These are phyloP conservation scores for Tricholoma bakamatsutake DNA, from an alignment of 768 basidiomycete species.

Conservation along the genomic window DNA sequence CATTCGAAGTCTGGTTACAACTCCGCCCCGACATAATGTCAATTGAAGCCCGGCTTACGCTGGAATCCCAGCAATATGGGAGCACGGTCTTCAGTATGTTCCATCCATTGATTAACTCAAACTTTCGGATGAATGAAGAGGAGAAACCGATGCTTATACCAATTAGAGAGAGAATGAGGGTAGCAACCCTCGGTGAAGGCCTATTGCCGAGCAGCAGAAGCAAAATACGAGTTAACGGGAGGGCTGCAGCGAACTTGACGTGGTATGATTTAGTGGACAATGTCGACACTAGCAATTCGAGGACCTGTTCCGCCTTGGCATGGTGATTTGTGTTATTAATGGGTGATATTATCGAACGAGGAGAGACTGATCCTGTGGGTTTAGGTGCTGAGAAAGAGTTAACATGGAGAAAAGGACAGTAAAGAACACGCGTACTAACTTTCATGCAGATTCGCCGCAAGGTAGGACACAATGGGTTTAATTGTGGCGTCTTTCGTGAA, in stretches of 20 bases:
- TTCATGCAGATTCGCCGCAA: conserved; percentile 74
- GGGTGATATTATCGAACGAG: conserved; percentile 49
- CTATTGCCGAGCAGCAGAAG: conserved; percentile 75
- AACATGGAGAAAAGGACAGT: conserved; percentile 4
- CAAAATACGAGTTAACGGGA: conserved; percentile 75
- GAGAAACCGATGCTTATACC: conserved; percentile 48
- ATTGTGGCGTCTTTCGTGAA: conserved; percentile 71
- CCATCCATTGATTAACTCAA: conserved; percentile 86
- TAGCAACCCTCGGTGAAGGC: conserved; percentile 55
- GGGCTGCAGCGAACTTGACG: conserved; percentile 61
- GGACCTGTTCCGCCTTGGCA: conserved; percentile 63
- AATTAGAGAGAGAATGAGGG: conserved; percentile 56
- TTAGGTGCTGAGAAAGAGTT: conserved; percentile 14
- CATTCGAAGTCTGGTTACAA: conserved; percentile 18
- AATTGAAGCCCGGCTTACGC: conserved; percentile 63
- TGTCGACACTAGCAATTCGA: conserved; percentile 58
- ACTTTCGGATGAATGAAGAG: conserved; percentile 67
- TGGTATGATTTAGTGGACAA: conserved; percentile 53
- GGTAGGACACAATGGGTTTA: conserved; percentile 81
- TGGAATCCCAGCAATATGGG: conserved; percentile 62
- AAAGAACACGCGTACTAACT: conserved; percentile 32
- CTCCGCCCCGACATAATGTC: conserved; percentile 59
- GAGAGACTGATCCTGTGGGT: conserved; percentile 32
- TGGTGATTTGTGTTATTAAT: conserved; percentile 43
- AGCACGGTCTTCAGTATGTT: conserved; percentile 62